Evolutionary conservation across 805 yeast genomes (phyloP), one percentile per base, ranked within the genome.

Genomic region (Metschnikowia amazonensis): DNA sequence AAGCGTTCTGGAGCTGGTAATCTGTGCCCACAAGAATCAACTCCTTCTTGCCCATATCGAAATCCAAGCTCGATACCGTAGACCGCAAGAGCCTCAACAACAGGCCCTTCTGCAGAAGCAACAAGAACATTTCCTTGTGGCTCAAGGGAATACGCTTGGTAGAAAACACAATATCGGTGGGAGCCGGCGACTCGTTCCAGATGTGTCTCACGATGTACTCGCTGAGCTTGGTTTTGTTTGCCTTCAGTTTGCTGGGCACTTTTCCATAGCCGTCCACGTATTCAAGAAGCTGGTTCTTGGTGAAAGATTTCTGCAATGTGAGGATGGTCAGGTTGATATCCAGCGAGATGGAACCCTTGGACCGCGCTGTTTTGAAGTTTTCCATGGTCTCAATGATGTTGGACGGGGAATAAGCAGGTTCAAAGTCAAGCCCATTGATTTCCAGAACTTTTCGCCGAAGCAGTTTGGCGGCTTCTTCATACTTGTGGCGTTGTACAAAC

Each of bases 1-100:
- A 62, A 17, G 78, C 76, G 63, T 73, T 76, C 21, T 65, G 62
- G 30, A 70, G 62, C 30, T 76, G 77, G 17, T 58, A 50, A 5
- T 59, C 63, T 0, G 77, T 68, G 6, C 79, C 75, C n/a, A 60
- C 49, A 13, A 77, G 61, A 8, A 62, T 49, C 16, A 77, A 61
- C 36, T 48, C 50, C 1, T 37, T 21, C 28, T 60, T 63, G 14
- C 57, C 59, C 1, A 70, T 56, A 32, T 63, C 64, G 30, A 75
- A 64, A 4, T 61, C 50, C 29, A 76, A 60, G 38, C 60, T 55
- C 3, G 72, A 69, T 1, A 79, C 80, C 1, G 67, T 62, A 40
- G 70, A 57, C 17, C 71, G 62, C 56, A 77, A 60, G 42, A 67
- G 64, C 34, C 72, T 64, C 6, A 75, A 57, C 13, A 73, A 51